A percentile compares a stretch with the other conserved stretches of the same genome.
Conservation (phyloP, 2,329 filamentous ascomycete species). For the Botrytis aclada region DNA sequence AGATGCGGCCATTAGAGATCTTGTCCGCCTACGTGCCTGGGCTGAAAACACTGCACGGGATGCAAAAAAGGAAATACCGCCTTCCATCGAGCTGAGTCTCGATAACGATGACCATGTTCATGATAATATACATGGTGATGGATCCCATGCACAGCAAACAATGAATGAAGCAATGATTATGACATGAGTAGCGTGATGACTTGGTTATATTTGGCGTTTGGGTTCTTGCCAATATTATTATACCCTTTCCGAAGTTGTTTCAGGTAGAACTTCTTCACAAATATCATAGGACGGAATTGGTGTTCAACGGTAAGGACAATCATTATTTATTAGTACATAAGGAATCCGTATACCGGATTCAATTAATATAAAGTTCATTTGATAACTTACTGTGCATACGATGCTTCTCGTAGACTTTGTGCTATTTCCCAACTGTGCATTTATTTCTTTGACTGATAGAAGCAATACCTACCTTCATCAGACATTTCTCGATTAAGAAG, state of each 20-base stretch:
- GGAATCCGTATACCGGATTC: not conserved
- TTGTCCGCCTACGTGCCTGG: constrained; percentile 83
- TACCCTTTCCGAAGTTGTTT: constrained; percentile 12
- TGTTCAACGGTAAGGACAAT: not conserved
- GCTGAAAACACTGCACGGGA: constrained; percentile 54
- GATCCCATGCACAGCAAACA: constrained; percentile 23
- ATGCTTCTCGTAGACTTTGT: not conserved
- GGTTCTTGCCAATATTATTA: constrained; percentile 5
- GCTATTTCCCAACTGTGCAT: not conserved
- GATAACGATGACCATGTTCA: constrained; percentile 32
- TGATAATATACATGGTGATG: constrained; percentile 30
- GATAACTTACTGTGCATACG: not conserved
- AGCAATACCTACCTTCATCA: not conserved
- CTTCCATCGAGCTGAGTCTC: constrained; percentile 35
- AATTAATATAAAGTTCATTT: not conserved
- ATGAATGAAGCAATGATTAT: constrained; percentile 32
- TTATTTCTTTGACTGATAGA: not conserved
- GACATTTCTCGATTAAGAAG: not conserved
- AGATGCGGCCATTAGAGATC: constrained; percentile 76
- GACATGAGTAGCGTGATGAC: constrained; percentile 25
- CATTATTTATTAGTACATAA: not conserved
- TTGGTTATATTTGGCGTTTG: constrained; percentile 8
- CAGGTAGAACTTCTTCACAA: constrained; percentile 2
- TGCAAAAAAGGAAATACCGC: constrained; percentile 37
- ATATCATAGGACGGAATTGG: not conserved